Percentiles rank a stretch among this genome's conserved stretches.
These are phyloP conservation scores for Papiliotrema terrestris DNA, from an alignment of 1,284 basidiomycete species.

Conservation along the genomic window DNA sequence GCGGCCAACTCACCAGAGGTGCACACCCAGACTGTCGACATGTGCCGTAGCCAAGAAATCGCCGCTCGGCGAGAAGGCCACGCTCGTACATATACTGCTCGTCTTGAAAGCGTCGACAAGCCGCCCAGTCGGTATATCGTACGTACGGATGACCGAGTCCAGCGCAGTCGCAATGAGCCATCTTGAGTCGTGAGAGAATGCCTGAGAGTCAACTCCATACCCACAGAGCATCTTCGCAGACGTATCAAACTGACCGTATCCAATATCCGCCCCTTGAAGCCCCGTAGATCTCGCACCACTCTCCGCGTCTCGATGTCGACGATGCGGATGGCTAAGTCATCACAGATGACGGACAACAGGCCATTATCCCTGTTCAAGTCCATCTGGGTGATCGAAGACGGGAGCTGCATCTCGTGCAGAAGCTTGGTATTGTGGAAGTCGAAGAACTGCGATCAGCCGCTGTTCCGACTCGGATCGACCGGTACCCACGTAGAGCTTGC, in stretches of 20 bases:
- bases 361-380: constrained; percentile 79
- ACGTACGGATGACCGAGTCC: constrained; percentile 90
- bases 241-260: constrained; percentile 63
- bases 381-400: constrained; percentile 68
- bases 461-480: neutral
- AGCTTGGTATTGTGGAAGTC: constrained; percentile 84
- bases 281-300: constrained; percentile 80
- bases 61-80: constrained; percentile 89
- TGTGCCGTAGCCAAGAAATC: constrained; percentile 96
- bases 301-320: constrained; percentile 87
- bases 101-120: constrained; percentile 91
- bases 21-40: constrained; percentile 88
- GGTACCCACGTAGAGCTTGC: constrained; percentile 72
- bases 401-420: constrained; percentile 63
- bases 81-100: constrained; percentile 80
- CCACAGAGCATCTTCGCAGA: neutral
- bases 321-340: constrained; percentile 78
- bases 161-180: constrained; percentile 87
- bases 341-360: constrained; percentile 77
- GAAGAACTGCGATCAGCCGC: constrained; percentile 68
- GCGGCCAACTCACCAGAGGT: constrained; percentile 66
- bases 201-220: constrained; percentile 57
- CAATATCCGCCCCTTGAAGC: constrained; percentile 73
- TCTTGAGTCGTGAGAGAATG: constrained; percentile 88
- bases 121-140: constrained; percentile 88